Evolutionary conservation across 345 rosid genomes (phyloP), one percentile per base, ranked within the genome.

Genomic region (Eucalyptus tenuipes): DNA sequence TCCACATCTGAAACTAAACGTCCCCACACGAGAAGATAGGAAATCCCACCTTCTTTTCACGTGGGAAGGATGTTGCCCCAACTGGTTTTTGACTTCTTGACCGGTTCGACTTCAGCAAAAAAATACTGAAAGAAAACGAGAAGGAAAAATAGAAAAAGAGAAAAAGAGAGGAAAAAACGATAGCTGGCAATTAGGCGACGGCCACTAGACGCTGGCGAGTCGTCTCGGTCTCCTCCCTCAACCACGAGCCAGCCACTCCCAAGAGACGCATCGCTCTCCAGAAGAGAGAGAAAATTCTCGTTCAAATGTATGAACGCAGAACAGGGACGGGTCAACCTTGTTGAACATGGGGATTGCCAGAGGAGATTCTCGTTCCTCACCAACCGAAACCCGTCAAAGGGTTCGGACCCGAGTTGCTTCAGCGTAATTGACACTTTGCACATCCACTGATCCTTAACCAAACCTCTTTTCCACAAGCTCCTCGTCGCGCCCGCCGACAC

Each of bases 1-100:
- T 25, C 29, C 4, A 55, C 13, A 0, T 24, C 29, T 1, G 5
- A 55, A 24, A 55, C 29, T 55, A 55, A 55, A 55, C 0, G 6
- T 55, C 6, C 13, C 29, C 29, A 10, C 61, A 10, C 1, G 6
- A 55, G 6, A 24, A 10, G 49, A 48, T 13, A 13, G 13, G 49
- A 13, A 48, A 48, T 48, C 49, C 4, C 49, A 48, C 49, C 29
- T 55, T 9, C 27, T 55, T 22, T 55, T 13, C 6, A 55, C 5
- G 61, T 55, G 27, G 9, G 61, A 24, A 10, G 13, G 61, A 55
- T 55, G 13, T 20, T 52, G 57, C 57, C 57, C 57, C 57, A 52
- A 52, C 25, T 18, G 55, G 29, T 24, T 55, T 55, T 55, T 55
- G 3, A 10, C 5, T n/a, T 68, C 20, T 68, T 33, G 44, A 68